Evolutionary conservation across 2,329 filamentous ascomycete species (phyloP).

Genomic region (Alternaria hordeiaustralica): DNA sequence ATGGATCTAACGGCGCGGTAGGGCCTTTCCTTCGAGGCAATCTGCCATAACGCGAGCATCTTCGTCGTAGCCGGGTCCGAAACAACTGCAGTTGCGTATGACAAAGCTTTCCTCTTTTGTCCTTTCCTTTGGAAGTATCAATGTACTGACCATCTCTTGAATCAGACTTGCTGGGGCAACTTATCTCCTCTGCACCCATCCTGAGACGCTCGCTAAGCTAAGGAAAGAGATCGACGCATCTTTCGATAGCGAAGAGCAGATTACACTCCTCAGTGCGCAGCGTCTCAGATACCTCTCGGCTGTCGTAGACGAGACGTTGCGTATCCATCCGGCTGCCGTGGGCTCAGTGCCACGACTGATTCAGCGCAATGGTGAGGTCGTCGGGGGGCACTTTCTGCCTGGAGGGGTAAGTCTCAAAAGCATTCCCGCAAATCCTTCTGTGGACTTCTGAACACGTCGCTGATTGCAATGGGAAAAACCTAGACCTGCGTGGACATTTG

Average conservation of each 20-base stretch:
- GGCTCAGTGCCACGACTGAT: conserved; percentile 9
- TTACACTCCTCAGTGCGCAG: conserved; percentile 30
- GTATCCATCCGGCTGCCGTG: conserved; percentile 30
- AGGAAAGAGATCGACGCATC: conserved; percentile 21
- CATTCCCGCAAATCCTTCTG: neutral
- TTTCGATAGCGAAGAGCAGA: conserved; percentile 32
- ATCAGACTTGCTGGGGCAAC: conserved; percentile 15
- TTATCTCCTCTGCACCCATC: conserved; percentile 22
- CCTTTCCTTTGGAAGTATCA: neutral
- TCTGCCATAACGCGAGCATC: conserved; percentile 12
- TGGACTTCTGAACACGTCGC: neutral
- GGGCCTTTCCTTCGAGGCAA: conserved; percentile 22
- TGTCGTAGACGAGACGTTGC: conserved; percentile 39
- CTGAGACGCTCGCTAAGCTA: conserved; percentile 15
- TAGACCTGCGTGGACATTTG: conserved; percentile 1
- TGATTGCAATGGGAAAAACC: neutral
- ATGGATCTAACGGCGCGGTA: conserved; percentile 1
- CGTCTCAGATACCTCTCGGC: conserved; percentile 29
- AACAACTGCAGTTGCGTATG: conserved; percentile 20
- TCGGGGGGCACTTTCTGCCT: conserved; percentile 1
- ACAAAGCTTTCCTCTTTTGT: neutral
- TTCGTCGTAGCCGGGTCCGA: conserved; percentile 31
- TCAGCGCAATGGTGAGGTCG: conserved; percentile 2
- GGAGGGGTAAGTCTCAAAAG: neutral
- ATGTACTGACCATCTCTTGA: neutral